phyloP scores from a whole-genome alignment of 1,284 basidiomycete genomes.

The Ustilago trichophora region DNA sequence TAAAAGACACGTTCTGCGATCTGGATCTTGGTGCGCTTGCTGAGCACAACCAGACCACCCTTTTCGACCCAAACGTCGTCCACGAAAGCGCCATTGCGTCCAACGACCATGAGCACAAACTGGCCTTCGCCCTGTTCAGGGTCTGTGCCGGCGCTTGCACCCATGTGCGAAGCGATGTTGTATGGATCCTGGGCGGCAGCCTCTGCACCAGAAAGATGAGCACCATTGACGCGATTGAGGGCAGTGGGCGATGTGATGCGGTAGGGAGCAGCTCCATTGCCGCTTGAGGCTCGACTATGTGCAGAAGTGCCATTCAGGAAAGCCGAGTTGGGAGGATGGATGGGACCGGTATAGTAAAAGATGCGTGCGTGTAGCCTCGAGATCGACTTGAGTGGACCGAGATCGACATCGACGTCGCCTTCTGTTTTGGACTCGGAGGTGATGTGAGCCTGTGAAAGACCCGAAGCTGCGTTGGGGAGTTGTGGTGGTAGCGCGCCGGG shows the following conservation, averaged over 20 bases:
- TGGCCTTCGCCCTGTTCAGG: conserved; percentile 71
- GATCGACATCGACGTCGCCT: conserved; percentile 80
- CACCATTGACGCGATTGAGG: conserved; percentile 39
- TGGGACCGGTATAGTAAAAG: conserved; percentile 69
- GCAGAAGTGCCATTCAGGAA: conserved; percentile 30
- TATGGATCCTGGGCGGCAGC: conserved; percentile 25
- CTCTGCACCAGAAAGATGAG: conserved; percentile 15
- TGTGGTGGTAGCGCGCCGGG: conserved; percentile 30
- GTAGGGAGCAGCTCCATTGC: conserved; percentile 25
- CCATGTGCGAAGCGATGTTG: conserved; percentile 12
- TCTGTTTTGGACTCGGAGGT: conserved; percentile 46
- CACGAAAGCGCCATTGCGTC: conserved; percentile 96
- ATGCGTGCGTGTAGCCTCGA: conserved; percentile 95
- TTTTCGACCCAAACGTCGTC: conserved; percentile 93
- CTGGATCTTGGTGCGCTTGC: conserved; percentile 86
- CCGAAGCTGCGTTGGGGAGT: conserved; percentile 42
- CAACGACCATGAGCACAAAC: conserved; percentile 89
- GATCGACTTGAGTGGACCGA: conserved; percentile 95
- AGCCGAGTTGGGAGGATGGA: conserved; percentile 29
- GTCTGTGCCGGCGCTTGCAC: conserved; percentile 17
- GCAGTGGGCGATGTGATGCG: conserved; percentile 44
- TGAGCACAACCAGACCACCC: conserved; percentile 77
- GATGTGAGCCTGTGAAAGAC: conserved; percentile 46
- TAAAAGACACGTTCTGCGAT: conserved; percentile 97
- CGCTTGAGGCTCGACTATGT: conserved; percentile 26